Evolutionary conservation across 2,329 filamentous ascomycete genomes (phyloP), one percentile per base, ranked within the genome.

Genomic region (Tolypocladium pustulatum): DNA sequence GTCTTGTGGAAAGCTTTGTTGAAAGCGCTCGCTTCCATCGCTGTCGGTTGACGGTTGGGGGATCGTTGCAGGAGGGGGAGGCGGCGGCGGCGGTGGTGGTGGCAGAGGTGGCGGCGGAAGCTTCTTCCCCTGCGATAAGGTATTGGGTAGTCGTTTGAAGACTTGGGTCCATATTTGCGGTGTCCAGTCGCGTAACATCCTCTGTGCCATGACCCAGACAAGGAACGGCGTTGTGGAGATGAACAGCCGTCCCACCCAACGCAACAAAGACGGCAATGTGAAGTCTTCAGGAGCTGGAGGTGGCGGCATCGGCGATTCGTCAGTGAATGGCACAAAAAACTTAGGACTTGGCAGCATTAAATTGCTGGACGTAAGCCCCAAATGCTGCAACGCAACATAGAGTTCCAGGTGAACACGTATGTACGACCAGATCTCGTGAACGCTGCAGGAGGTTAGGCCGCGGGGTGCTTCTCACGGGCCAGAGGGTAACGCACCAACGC

Each of bases 311-410:
- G 80, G 80, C 0, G 81, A 84, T 15, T 75, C 69, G 9, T 71
- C 64, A 15, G 79, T 78, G 54, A 83, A 84, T 0, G 82, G 82
- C 22, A 85, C 65, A 62, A 84, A 84, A 66, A 78, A 85, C 6
- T 67, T 72, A 41, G 71, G 70, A 9, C 65, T 68, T 0, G 82
- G 82, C 3, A 84, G 67, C 68, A 68, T 67, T 9, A 69, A 70
- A 15, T 63, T 71, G 15, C 70, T 66, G 0, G 79, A 69, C 51
- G 79, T 69, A 17, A 85, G 68, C 8, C 77, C 78, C 9, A 81
- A 69, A 54, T 79, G 74, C 62, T 84, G 81, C 52, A 84, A 68
- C 27, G 78, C 76, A n/a, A 77, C 71, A 61, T 76, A 82, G 5
- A 82, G 66, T 56, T 82, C 77, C 1, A 84, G 64, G 61, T 84